Conservation (phyloP, 768 basidiomycete genomes). For the Tylopilus felleus region DNA sequence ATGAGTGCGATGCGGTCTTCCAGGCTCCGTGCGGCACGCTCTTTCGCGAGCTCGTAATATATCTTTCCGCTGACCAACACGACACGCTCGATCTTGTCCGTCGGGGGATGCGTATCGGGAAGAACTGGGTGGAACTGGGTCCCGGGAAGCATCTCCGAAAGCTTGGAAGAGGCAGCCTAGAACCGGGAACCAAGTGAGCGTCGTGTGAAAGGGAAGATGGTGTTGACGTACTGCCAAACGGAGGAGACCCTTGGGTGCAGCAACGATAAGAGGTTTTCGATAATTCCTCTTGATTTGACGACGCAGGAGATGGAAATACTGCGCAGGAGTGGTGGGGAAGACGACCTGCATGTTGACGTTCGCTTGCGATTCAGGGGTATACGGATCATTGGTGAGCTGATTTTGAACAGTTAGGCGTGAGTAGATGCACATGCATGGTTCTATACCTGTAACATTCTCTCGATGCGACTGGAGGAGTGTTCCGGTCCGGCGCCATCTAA, state of each 20-base stretch:
- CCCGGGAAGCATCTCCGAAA: constrained; percentile 58
- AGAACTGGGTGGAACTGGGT: constrained; percentile 69
- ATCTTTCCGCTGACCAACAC: constrained; percentile 78
- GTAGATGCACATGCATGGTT: neutral
- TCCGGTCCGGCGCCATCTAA: constrained; percentile 92
- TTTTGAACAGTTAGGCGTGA: neutral
- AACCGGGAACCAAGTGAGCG: neutral
- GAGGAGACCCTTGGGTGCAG: constrained; percentile 80
- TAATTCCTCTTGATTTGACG: constrained; percentile 83
- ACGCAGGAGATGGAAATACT: constrained; percentile 91
- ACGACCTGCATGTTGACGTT: constrained; percentile 84
- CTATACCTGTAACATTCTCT: constrained; percentile 83
- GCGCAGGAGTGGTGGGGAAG: constrained; percentile 86
- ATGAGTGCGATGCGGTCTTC: constrained; percentile 59
- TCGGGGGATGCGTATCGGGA: constrained; percentile 40
- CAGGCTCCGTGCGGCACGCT: constrained; percentile 50
- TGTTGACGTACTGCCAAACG: constrained; percentile 59
- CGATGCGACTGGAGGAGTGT: constrained; percentile 85
- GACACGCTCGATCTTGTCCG: constrained; percentile 52
- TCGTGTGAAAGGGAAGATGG: neutral
- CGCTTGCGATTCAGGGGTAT: constrained; percentile 21
- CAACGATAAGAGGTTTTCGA: constrained; percentile 82
- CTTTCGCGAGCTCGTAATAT: constrained; percentile 82
- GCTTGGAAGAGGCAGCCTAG: constrained; percentile 69
- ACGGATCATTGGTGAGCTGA: constrained; percentile 77